A percentile compares a stretch with the other conserved stretches of the same genome.
These are phyloP conservation scores for Candida tallmaniae DNA, from an alignment of 805 yeast species.

Conservation along the genomic window DNA sequence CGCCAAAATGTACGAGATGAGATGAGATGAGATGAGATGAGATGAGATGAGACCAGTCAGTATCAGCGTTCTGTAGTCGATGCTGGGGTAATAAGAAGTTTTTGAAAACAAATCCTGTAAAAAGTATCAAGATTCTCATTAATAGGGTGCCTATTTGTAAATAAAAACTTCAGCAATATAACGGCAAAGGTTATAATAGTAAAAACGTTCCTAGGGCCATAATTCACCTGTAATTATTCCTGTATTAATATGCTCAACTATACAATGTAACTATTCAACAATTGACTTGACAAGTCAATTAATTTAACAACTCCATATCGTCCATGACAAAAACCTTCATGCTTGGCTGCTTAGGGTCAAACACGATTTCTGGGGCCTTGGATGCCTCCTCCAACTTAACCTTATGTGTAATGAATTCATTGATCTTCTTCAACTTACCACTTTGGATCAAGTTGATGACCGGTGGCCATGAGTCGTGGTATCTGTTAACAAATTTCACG, in stretches of 20 bases:
- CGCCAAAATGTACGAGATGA: too few species aligned
- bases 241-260: conserved; percentile 13
- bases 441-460: conserved; percentile 13
- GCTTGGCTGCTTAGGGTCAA: conserved; percentile 14
- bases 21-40: too few species aligned
- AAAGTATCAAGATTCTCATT: too few species aligned
- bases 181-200: too few species aligned
- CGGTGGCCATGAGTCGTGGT: conserved; percentile 16
- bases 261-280: conserved; percentile 1
- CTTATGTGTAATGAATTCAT: conserved; percentile 16
- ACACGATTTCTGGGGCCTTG: conserved; percentile 16
- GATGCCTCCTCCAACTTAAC: conserved; percentile 18
- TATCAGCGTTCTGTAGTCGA: too few species aligned
- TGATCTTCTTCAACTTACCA: conserved; percentile 14
- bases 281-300: neutral
- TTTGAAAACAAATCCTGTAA: too few species aligned
- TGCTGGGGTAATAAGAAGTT: too few species aligned
- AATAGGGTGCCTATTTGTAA: too few species aligned
- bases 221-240: too few species aligned
- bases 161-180: too few species aligned
- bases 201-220: too few species aligned
- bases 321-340: conserved; percentile 15
- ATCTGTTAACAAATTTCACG: conserved; percentile 15
- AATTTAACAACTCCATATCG: conserved; percentile 11
- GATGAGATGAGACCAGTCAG: too few species aligned